These are phyloP conservation scores for Leccinum angustisporum DNA, from an alignment of 1,284 basidiomycete genomes.

Conservation along the genomic window DNA sequence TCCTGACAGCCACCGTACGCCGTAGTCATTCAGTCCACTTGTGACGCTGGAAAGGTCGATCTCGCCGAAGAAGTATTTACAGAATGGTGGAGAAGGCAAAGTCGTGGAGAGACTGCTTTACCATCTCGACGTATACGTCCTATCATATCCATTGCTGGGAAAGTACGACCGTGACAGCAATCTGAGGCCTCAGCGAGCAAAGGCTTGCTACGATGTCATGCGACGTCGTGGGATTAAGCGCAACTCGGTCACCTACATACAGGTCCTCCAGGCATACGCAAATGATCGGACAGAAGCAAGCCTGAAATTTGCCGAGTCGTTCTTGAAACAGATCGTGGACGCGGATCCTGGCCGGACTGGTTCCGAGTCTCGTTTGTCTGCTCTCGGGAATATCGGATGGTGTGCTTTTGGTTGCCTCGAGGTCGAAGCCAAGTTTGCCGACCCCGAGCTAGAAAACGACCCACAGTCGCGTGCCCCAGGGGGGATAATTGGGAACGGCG, in stretches of 20 bases:
- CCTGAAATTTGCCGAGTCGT: conserved; percentile 58
- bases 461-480: conserved; percentile 43
- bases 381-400: conserved; percentile 51
- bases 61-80: conserved; percentile 68
- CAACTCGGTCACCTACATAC: conserved; percentile 68
- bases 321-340: conserved; percentile 52
- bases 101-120: conserved; percentile 38
- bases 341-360: conserved; percentile 41
- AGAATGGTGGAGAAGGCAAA: conserved; percentile 57
- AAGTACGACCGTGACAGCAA: conserved; percentile 52
- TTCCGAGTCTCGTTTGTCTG: conserved; percentile 39
- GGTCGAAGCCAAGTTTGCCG: conserved; percentile 33
- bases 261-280: conserved; percentile 67
- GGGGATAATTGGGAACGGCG: conserved; percentile 70
- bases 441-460: conserved; percentile 50
- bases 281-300: conserved; percentile 48
- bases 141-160: conserved; percentile 88
- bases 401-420: conserved; percentile 30
- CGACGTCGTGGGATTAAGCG: conserved; percentile 64
- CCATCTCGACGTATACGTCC: conserved; percentile 57
- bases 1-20: conserved; percentile 56
- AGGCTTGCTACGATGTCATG: conserved; percentile 78
- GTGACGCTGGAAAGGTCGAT: conserved; percentile 70
- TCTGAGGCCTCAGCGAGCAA: conserved; percentile 54
- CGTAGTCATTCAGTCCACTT: conserved; percentile 81